These are phyloP conservation scores for Phytopythium helicoides DNA, from an alignment of 352 stramenopile species.

Conservation along the genomic window DNA sequence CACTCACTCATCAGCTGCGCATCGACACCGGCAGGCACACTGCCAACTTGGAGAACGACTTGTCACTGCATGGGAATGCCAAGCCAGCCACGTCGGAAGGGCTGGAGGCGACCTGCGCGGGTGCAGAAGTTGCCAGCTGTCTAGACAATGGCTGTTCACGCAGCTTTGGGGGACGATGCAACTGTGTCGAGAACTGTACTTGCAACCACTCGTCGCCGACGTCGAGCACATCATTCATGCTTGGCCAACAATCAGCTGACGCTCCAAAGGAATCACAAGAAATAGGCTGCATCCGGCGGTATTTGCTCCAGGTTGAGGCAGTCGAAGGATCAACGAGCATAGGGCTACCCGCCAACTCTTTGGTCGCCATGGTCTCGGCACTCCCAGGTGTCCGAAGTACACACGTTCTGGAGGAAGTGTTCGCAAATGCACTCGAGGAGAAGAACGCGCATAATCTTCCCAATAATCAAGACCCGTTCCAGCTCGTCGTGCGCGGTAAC, in stretches of 20 bases:
- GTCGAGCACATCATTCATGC: constrained; percentile 8
- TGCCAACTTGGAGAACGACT: too few relatives aligned
- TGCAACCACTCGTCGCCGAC: constrained; percentile 29
- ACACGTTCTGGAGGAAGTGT: constrained; percentile 25
- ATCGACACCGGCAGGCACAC: too few relatives aligned
- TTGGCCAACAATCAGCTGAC: background rate
- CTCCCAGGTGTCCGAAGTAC: constrained; percentile 48
- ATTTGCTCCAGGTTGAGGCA: constrained; percentile 31
- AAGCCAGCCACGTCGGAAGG: background rate
- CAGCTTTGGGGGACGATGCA: constrained; percentile 64
- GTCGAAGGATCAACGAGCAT: constrained; percentile 13
- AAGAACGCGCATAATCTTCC: background rate
- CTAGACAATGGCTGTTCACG: constrained; percentile 64
- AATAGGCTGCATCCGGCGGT: constrained; percentile 16
- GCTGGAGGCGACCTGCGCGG: constrained; percentile 25
- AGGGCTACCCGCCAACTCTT: constrained; percentile 16
- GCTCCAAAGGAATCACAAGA: background rate
- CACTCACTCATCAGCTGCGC: background rate
- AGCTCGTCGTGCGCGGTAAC: constrained; percentile 32
- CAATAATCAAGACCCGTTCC: background rate
- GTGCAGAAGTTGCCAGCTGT: constrained; percentile 44
- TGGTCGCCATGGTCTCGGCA: constrained; percentile 38
- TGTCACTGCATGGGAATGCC: too few relatives aligned
- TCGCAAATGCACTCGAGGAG: background rate
- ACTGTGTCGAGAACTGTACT: constrained; percentile 47